These are phyloP conservation scores for Mucor plumbeus DNA, from an alignment of 371 early-diverging fungal genomes.

Conservation along the genomic window DNA sequence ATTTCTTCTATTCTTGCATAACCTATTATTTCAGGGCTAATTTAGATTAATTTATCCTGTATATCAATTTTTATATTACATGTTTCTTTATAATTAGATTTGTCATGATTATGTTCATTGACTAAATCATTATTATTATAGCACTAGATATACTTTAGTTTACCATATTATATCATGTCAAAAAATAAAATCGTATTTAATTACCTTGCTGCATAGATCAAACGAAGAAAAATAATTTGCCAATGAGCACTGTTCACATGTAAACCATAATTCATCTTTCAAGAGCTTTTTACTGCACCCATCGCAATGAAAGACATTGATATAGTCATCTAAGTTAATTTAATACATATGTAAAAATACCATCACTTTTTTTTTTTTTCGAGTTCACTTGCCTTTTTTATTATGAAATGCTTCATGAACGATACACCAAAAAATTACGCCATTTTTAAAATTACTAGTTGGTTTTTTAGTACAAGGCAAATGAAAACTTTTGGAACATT, in stretches of 20 bases:
- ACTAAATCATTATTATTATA: conserved; percentile 38
- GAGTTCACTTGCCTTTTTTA: conserved; percentile 48
- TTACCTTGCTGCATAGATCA: conserved; percentile 72
- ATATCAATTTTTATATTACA: conserved; percentile 37
- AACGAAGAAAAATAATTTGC: conserved; percentile 72
- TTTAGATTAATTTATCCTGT: neutral
- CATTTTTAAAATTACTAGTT: conserved; percentile 72
- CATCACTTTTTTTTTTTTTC: too few species aligned
- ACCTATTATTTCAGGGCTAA: conserved; percentile 22
- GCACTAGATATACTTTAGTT: conserved; percentile 46
- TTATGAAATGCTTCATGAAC: conserved; percentile 69
- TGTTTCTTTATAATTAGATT: conserved; percentile 45
- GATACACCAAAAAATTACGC: conserved; percentile 88
- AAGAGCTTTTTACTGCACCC: conserved; percentile 63
- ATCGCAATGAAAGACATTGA: conserved; percentile 76
- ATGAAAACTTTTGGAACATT: conserved; percentile 86
- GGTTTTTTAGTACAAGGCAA: conserved; percentile 81
- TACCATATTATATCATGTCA: neutral
- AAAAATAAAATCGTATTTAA: neutral
- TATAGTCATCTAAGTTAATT: conserved; percentile 57
- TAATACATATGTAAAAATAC: neutral
- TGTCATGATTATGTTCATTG: neutral
- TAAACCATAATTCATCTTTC: conserved; percentile 66
- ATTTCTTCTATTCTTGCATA: conserved; percentile 50
- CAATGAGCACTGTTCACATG: conserved; percentile 67